Evolutionary conservation across 352 stramenopile species (phyloP).

Genomic region (Thalassiosira oceanica): DNA sequence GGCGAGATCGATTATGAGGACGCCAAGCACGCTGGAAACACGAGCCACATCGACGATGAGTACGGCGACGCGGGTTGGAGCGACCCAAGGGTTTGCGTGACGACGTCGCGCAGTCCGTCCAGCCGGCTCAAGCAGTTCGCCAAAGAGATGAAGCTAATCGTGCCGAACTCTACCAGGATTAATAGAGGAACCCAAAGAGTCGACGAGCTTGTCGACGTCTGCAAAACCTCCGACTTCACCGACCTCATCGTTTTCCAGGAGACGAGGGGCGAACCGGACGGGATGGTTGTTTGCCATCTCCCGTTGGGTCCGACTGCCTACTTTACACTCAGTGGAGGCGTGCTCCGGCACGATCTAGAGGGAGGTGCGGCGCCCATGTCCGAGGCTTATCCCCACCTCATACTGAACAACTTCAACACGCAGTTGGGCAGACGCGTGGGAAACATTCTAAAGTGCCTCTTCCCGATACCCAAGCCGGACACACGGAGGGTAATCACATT

Average conservation of each 20-base stretch:
- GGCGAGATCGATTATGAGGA: constrained; percentile 85
- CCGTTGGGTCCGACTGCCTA: constrained; percentile 98
- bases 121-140: constrained; percentile 98
- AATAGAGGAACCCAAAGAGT: no score
- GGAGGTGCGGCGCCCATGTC: constrained; percentile 86
- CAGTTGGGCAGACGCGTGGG: constrained; percentile 91
- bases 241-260: no score
- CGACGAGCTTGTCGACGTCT: no score
- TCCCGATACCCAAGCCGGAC: constrained; percentile 95
- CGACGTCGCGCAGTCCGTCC: constrained; percentile 94
- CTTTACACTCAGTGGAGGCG: constrained; percentile 95
- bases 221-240: no score
- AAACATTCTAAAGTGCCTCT: constrained; percentile 99
- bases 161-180: no score
- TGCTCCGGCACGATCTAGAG: constrained; percentile 98
- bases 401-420: constrained; percentile 96
- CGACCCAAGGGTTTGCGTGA: constrained; percentile 97
- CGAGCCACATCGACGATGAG: constrained; percentile 97
- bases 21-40: constrained; percentile 55
- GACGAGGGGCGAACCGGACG: constrained; percentile 98
- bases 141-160: no score
- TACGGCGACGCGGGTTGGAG: constrained; percentile 96
- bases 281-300: constrained; percentile 97
- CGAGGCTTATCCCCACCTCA: constrained; percentile 85
- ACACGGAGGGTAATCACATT: constrained; percentile 95